Conservation (phyloP, 306 rosid species). For the Fragaria ananassa region DNA sequence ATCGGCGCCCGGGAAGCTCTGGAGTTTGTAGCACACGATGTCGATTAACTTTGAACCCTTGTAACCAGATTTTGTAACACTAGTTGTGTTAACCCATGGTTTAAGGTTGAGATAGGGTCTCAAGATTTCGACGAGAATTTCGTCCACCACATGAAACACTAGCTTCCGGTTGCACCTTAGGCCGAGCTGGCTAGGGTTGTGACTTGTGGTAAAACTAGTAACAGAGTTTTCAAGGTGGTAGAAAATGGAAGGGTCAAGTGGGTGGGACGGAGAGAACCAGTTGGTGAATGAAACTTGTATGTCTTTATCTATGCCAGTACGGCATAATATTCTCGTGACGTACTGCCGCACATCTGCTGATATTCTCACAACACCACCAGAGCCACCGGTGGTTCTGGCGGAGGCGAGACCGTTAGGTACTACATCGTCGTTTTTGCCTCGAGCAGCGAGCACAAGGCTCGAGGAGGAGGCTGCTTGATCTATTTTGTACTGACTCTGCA, state of each 20-base stretch:
- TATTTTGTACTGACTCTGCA: conserved; percentile 50
- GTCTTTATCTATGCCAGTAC: conserved; percentile 41
- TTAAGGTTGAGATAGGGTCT: conserved; percentile 30
- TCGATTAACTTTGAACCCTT: conserved; percentile 35
- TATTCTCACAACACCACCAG: conserved; percentile 5
- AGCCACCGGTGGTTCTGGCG: conserved; percentile 34
- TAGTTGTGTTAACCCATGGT: conserved; percentile 23
- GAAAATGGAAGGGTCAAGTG: conserved; percentile 61
- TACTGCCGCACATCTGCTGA: conserved; percentile 41
- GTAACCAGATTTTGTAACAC: background rate
- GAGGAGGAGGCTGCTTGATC: conserved; percentile 16
- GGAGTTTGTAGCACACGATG: conserved; percentile 48
- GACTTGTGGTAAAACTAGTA: background rate
- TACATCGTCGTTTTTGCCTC: conserved; percentile 34
- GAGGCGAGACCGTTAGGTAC: conserved; percentile 26
- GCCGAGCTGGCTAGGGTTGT: conserved; percentile 18
- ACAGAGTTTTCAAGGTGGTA: conserved; percentile 45
- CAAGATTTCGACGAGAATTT: conserved; percentile 44
- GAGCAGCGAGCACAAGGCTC: conserved; percentile 34
- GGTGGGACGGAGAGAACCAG: conserved; percentile 61
- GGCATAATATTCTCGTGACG: conserved; percentile 44
- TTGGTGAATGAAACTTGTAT: conserved; percentile 30
- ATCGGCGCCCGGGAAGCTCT: conserved; percentile 41
- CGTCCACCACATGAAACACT: conserved; percentile 59
- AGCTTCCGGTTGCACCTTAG: conserved; percentile 47